Conservation (phyloP, 2,329 filamentous ascomycete genomes). For the Fusarium camptoceras region DNA sequence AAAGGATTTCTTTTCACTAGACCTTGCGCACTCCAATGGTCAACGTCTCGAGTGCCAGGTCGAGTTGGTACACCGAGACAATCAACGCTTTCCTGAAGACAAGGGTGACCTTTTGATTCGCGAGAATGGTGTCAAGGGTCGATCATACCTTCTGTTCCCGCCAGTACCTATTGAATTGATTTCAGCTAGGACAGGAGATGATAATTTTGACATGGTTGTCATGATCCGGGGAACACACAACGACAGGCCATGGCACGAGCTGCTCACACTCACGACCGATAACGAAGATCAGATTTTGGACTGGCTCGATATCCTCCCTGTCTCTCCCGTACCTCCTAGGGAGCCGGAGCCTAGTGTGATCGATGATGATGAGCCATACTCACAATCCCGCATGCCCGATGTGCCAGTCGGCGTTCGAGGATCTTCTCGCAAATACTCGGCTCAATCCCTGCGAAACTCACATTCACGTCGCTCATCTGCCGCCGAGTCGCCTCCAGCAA, state of each 20-base stretch:
- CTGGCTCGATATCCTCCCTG: constrained; percentile 84
- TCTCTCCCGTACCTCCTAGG: constrained; percentile 61
- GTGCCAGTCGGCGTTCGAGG: constrained; percentile 50
- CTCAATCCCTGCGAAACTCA: constrained; percentile 44
- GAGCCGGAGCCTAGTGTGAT: constrained; percentile 52
- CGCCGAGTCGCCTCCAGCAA: constrained; percentile 43
- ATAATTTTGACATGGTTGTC: constrained; percentile 77
- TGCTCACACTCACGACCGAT: constrained; percentile 81
- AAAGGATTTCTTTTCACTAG: constrained; percentile 89
- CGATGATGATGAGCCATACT: constrained; percentile 45
- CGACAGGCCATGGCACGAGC: constrained; percentile 81
- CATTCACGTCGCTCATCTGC: constrained; percentile 34
- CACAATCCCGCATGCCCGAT: constrained; percentile 38
- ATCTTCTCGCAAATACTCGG: constrained; percentile 41
- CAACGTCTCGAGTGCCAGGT: constrained; percentile 90
- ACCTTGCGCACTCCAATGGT: constrained; percentile 87
- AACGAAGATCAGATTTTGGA: constrained; percentile 82
- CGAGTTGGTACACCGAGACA: constrained; percentile 88
- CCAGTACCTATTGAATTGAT: constrained; percentile 79
- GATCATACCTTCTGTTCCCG: constrained; percentile 88
- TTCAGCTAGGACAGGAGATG: constrained; percentile 82
- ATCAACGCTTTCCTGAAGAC: constrained; percentile 72
- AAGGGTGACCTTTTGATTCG: constrained; percentile 91
- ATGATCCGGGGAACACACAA: constrained; percentile 83
- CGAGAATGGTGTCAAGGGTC: constrained; percentile 81